These are phyloP conservation scores for Nemania diffusa DNA, from an alignment of 2,329 filamentous ascomycete species.

Conservation along the genomic window DNA sequence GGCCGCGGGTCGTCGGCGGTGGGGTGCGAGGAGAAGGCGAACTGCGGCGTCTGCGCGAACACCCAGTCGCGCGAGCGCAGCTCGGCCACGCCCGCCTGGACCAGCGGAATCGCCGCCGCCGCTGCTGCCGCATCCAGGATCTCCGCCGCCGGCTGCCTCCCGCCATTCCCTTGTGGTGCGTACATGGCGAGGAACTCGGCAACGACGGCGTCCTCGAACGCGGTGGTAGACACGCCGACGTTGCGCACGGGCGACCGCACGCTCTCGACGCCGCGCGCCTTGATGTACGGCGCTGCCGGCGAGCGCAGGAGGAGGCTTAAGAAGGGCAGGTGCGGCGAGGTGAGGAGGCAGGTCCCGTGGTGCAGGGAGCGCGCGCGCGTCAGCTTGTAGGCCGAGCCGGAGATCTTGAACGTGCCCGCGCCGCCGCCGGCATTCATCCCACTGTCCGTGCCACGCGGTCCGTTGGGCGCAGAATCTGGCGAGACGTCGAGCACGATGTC, in stretches of 20 bases:
- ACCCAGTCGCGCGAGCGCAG: conserved; percentile 77
- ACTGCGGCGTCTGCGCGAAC: conserved; percentile 86
- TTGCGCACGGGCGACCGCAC: conserved; percentile 88
- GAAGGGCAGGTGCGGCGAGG: conserved; percentile 75
- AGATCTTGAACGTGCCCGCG: conserved; percentile 75
- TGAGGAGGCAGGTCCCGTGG: conserved; percentile 89
- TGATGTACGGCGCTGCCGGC: conserved; percentile 80
- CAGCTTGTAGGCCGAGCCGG: conserved; percentile 94
- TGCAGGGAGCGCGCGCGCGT: conserved; percentile 84
- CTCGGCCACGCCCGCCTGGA: conserved; percentile 71
- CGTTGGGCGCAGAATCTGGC: neutral
- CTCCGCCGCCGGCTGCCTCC: too few relatives aligned
- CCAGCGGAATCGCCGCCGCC: conserved; percentile 59
- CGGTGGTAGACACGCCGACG: conserved; percentile 64
- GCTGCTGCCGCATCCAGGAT: conserved; percentile 60
- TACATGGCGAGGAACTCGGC: conserved; percentile 77
- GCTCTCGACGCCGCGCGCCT: conserved; percentile 88
- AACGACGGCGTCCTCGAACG: conserved; percentile 67
- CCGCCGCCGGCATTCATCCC: neutral
- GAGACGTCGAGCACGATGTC: conserved; percentile 75
- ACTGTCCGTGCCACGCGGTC: neutral
- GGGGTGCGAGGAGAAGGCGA: conserved; percentile 73
- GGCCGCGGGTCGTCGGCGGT: conserved; percentile 67
- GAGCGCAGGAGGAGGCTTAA: conserved; percentile 79
- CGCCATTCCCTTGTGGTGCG: conserved; percentile 47